These are phyloP conservation scores for Beauveria pseudobassiana DNA, from an alignment of 2,329 filamentous ascomycete genomes.

Conservation along the genomic window DNA sequence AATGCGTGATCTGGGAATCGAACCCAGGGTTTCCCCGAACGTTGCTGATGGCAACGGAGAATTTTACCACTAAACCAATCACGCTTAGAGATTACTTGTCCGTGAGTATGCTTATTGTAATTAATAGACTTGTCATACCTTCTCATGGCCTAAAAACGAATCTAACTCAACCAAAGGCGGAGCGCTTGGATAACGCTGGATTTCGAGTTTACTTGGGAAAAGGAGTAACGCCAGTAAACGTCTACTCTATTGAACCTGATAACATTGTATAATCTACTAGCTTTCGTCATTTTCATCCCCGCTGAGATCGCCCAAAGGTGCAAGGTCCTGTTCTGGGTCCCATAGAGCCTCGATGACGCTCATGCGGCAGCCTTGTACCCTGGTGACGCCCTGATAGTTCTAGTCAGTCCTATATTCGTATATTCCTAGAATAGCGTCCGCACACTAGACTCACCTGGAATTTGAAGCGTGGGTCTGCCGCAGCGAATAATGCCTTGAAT, in stretches of 20 bases:
- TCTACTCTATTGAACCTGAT: neutral
- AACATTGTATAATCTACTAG: no score
- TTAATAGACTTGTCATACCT: rapidly evolving
- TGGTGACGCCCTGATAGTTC: conserved; percentile 29
- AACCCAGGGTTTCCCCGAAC: conserved; percentile 28
- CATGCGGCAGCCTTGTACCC: conserved; percentile 36
- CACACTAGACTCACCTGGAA: conserved; percentile 29
- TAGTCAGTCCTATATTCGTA: conserved; percentile 9
- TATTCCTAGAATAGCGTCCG: neutral
- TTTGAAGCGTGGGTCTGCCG: conserved; percentile 33
- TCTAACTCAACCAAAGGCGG: no score
- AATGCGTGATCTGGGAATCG: conserved; percentile 27
- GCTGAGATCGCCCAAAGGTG: neutral
- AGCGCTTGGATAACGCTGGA: no score
- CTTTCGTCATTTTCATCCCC: neutral
- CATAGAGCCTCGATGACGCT: conserved; percentile 42
- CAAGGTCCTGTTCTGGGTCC: conserved; percentile 22
- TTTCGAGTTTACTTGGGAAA: no score
- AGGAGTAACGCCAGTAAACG: no score
- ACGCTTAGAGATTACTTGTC: conserved; percentile 13
- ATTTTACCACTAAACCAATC: conserved; percentile 30
- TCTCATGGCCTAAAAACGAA: no score
- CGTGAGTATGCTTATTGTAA: no score
- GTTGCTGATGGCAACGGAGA: conserved; percentile 27
- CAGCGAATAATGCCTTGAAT: conserved; percentile 36